Percentiles rank a stretch among this genome's conserved stretches.
Conservation (phyloP, 345 rosid species). For the Salix caprea region DNA sequence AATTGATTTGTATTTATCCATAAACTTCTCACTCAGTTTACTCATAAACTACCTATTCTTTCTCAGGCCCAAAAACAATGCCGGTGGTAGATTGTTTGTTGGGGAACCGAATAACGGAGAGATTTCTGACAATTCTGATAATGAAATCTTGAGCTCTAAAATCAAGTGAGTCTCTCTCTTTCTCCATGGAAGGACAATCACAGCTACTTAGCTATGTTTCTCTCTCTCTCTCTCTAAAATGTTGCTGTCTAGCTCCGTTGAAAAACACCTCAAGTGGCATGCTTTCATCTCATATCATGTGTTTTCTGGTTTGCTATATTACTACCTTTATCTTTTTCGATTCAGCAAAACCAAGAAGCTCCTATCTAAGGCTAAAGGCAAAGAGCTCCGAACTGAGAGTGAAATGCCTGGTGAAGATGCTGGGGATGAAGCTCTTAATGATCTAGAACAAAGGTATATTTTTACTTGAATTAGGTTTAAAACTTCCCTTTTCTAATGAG, state of each 20-base stretch:
- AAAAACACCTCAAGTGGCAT: background rate
- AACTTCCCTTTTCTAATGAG: background rate
- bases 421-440: constrained; percentile 17
- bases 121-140: background rate
- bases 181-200: background rate
- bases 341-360: constrained; percentile 32
- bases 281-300: background rate
- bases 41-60: background rate
- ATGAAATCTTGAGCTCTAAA: constrained; percentile 1
- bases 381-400: constrained; percentile 16
- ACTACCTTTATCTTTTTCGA: background rate
- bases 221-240: too few species aligned
- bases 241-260: too few species aligned
- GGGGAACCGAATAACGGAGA: background rate
- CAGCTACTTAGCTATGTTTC: background rate
- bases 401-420: constrained; percentile 10
- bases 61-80: background rate
- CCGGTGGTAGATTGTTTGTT: background rate
- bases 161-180: constrained; percentile 2
- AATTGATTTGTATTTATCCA: too few species aligned
- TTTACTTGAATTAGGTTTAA: background rate
- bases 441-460: constrained; percentile 33
- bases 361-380: constrained; percentile 12
- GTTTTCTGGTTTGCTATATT: background rate
- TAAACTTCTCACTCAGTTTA: too few species aligned